Evolutionary conservation across 257 asterid genomes (phyloP).

Genomic region (Solanum virginianum): DNA sequence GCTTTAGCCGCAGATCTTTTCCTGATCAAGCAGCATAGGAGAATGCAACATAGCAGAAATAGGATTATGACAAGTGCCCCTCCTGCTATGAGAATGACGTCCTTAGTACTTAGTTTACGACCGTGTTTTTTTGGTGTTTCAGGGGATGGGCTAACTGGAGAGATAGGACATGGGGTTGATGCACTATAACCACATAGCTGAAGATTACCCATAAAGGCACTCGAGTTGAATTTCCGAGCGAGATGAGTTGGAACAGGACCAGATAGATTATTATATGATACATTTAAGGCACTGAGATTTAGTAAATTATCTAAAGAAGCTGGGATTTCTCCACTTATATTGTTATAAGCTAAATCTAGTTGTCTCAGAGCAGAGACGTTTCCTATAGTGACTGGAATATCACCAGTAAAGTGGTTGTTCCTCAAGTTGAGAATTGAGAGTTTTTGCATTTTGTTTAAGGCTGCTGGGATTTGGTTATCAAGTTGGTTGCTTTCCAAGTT

Average conservation of each 20-base stretch:
- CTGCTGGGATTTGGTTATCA: slow-evolving; percentile 7
- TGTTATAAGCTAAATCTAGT: slow-evolving; percentile 55
- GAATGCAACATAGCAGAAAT: slow-evolving; percentile 44
- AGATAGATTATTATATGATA: slow-evolving; percentile 71
- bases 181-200: slow-evolving; percentile 64
- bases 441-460: slow-evolving; percentile 11
- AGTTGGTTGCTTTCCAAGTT: slow-evolving; percentile 24
- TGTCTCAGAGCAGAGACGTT: slow-evolving; percentile 39
- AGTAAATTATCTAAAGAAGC: slow-evolving; percentile 42
- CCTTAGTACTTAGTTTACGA: slow-evolving; percentile 48
- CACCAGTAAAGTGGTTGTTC: slow-evolving; percentile 36
- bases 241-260: slow-evolving; percentile 61
- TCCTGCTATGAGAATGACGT: slow-evolving; percentile 63
- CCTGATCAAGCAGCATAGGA: slow-evolving; percentile 51
- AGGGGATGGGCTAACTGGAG: slow-evolving; percentile 20
- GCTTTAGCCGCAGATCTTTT: slow-evolving; percentile 36
- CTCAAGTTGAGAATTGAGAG: slow-evolving; percentile 50
- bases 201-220: slow-evolving; percentile 61
- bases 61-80: slow-evolving; percentile 55
- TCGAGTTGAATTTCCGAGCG: slow-evolving; percentile 47
- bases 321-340: slow-evolving; percentile 63
- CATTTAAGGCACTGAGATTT: slow-evolving; percentile 50
- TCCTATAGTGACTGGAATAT: slow-evolving; percentile 36
- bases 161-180: slow-evolving; percentile 37
- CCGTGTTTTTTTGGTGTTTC: slow-evolving; percentile 8